Conservation (phyloP, 2,329 filamentous ascomycete genomes). For the Zymoseptoria ardabiliae region DNA sequence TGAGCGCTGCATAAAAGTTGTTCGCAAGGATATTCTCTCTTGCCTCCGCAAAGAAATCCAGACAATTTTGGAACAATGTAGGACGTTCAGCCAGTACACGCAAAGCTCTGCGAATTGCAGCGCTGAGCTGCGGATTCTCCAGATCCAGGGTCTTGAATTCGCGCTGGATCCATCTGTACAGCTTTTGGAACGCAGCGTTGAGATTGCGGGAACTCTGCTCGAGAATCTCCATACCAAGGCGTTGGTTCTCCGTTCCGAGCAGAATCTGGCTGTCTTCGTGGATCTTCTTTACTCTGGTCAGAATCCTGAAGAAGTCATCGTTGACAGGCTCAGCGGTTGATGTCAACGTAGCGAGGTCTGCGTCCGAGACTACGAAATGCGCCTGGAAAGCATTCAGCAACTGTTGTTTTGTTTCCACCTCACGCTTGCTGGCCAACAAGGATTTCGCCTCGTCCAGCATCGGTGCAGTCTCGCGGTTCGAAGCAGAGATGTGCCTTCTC, state of each 20-base stretch:
- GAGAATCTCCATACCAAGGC: slow-evolving; percentile 80
- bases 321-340: slow-evolving; percentile 75
- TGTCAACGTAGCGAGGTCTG: slow-evolving; percentile 68
- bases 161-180: slow-evolving; percentile 90
- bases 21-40: slow-evolving; percentile 81
- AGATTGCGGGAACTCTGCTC: slow-evolving; percentile 81
- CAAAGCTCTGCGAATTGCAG: slow-evolving; percentile 73
- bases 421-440: slow-evolving; percentile 63
- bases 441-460: slow-evolving; percentile 69
- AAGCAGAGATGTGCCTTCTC: slow-evolving; percentile 66
- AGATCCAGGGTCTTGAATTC: slow-evolving; percentile 89
- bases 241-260: slow-evolving; percentile 83
- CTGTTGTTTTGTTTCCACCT: slow-evolving; percentile 72
- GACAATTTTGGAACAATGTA: slow-evolving; percentile 82
- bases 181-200: slow-evolving; percentile 85
- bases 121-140: slow-evolving; percentile 87
- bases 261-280: slow-evolving; percentile 82
- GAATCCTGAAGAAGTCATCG: slow-evolving; percentile 70
- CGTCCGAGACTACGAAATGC: slow-evolving; percentile 78
- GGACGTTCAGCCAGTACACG: slow-evolving; percentile 84
- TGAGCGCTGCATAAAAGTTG: slow-evolving; percentile 80
- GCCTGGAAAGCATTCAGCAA: slow-evolving; percentile 68
- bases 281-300: slow-evolving; percentile 77
- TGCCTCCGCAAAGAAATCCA: slow-evolving; percentile 88
- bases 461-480: slow-evolving; percentile 65